These are phyloP conservation scores for Silene uniflora DNA, from an alignment of 148 eudicot genomes.

Conservation along the genomic window DNA sequence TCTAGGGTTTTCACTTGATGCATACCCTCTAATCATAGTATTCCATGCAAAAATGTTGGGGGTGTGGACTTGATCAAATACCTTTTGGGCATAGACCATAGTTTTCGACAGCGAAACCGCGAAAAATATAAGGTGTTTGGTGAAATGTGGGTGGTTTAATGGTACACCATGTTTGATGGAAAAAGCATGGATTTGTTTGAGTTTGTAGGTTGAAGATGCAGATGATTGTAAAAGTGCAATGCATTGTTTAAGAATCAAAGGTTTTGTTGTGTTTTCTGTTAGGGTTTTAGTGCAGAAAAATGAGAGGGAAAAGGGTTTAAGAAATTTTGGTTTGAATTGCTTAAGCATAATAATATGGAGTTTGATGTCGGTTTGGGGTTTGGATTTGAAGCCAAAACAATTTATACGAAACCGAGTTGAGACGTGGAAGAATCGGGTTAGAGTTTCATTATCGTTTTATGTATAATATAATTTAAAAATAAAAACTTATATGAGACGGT, in stretches of 20 bases:
- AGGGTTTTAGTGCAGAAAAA: slow-evolving; percentile 22
- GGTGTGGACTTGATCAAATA: slow-evolving; percentile 46
- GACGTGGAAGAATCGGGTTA: too few relatives aligned
- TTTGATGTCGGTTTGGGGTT: too few relatives aligned
- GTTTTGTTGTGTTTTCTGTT: slow-evolving; percentile 32
- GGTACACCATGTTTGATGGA: slow-evolving; percentile 64
- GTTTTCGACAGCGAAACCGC: slow-evolving; percentile 49
- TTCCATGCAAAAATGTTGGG: slow-evolving; percentile 71
- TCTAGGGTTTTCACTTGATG: slow-evolving; percentile 53
- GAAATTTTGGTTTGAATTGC: not conserved
- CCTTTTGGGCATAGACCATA: slow-evolving; percentile 48
- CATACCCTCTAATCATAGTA: slow-evolving; percentile 79
- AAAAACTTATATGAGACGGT: too few relatives aligned
- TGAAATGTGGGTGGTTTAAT: slow-evolving; percentile 46
- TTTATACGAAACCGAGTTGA: too few relatives aligned
- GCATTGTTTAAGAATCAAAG: slow-evolving; percentile 54
- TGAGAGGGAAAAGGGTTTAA: slow-evolving; percentile 19
- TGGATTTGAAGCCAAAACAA: too few relatives aligned
- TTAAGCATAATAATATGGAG: not conserved
- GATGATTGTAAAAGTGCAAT: slow-evolving; percentile 60
- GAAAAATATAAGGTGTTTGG: slow-evolving; percentile 61
- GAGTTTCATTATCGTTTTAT: too few relatives aligned
- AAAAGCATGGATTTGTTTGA: slow-evolving; percentile 75
- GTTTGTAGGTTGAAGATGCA: slow-evolving; percentile 51
- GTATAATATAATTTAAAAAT: too few relatives aligned